Evolutionary conservation across 2,329 filamentous ascomycete genomes (phyloP), one percentile per base, ranked within the genome.

Genomic region (Colletotrichum cereale): DNA sequence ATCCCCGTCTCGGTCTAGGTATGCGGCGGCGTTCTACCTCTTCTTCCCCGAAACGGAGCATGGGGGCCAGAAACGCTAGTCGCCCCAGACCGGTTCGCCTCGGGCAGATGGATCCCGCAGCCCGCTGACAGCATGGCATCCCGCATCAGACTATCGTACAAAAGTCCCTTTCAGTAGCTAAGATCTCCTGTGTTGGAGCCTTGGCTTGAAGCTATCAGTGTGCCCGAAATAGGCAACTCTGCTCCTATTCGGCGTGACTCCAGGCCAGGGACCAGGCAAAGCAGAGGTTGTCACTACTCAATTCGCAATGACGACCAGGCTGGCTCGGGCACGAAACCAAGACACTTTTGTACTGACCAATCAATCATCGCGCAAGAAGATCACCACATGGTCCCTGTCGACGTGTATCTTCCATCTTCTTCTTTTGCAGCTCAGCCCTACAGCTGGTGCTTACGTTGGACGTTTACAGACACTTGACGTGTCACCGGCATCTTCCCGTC

Each of bases 321-420:
- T n/a, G 42, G 40, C 58, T 26, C 40, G 29, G 29, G 31, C 42
- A 16, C 21, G 21, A 26, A 8, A 34, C 10, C 12, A 24, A 24
- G 44, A 16, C 2, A n/a, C n/a, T 50, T 18, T 31, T 38, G 42
- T 8, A 14, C 12, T 12, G 21, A 8, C 21, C n/a, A 26, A 36
- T 47, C n/a, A 21, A 29, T 18, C 21, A 16, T 21, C n/a, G 21
- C 16, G 12, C 21, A n/a, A 29, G 24, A 2, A 14, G 12, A 7
- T 29, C 36, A 6, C 21, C 42, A 11, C 18, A 38, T 29, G 12
- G 11, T 26, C 34, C 18, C 24, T 14, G 62, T 62, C 66, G 16
- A 70, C 62, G 62, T 70, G 47, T 60, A 31, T 61, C 38, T 8
- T 52, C 44, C n/a, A 26, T 48, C 38, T 36, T 16, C 29, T 34